A percentile compares a stretch with the other conserved stretches of the same genome.
These are phyloP conservation scores for Leucaena leucocephala DNA, from an alignment of 306 rosid species.

Conservation along the genomic window DNA sequence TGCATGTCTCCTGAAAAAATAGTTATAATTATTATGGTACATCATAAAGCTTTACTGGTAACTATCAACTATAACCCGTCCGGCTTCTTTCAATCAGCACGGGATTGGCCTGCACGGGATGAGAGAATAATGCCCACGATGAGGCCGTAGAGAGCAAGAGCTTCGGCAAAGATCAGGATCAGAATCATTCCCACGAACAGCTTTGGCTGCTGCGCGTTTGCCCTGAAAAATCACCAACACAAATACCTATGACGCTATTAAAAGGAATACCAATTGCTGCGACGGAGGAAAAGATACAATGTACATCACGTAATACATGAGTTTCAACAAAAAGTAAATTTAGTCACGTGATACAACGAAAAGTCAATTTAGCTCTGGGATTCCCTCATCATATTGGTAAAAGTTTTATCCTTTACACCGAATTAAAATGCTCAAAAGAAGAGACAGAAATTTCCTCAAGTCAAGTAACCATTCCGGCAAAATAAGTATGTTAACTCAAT, in stretches of 20 bases:
- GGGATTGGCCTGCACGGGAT: constrained; percentile 80
- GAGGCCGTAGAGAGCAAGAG: constrained; percentile 83
- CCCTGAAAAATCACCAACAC: constrained; percentile 46
- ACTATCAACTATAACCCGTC: constrained; percentile 1
- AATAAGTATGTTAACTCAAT: too few relatives aligned
- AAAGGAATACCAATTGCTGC: too few relatives aligned
- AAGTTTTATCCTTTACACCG: too few relatives aligned
- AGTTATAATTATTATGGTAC: constrained; percentile 22
- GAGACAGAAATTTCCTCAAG: too few relatives aligned
- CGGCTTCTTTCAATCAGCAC: constrained; percentile 52
- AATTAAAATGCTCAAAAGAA: too few relatives aligned
- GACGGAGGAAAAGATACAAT: too few relatives aligned
- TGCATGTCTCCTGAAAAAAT: constrained; percentile 26
- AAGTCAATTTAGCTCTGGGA: too few relatives aligned
- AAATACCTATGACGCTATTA: background rate
- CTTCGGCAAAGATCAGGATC: constrained; percentile 76
- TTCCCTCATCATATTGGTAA: too few relatives aligned
- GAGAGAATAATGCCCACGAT: constrained; percentile 88
- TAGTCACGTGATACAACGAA: too few relatives aligned
- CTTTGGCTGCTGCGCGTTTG: constrained; percentile 90
- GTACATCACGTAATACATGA: too few relatives aligned
- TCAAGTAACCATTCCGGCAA: too few relatives aligned
- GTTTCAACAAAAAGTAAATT: too few relatives aligned
- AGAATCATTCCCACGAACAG: constrained; percentile 86
- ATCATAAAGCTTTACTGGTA: constrained; percentile 4